Percentiles rank a stretch among this genome's conserved stretches.
phyloP scores from a whole-genome alignment of 2,329 filamentous ascomycete genomes.

The Zarea fungicola region DNA sequence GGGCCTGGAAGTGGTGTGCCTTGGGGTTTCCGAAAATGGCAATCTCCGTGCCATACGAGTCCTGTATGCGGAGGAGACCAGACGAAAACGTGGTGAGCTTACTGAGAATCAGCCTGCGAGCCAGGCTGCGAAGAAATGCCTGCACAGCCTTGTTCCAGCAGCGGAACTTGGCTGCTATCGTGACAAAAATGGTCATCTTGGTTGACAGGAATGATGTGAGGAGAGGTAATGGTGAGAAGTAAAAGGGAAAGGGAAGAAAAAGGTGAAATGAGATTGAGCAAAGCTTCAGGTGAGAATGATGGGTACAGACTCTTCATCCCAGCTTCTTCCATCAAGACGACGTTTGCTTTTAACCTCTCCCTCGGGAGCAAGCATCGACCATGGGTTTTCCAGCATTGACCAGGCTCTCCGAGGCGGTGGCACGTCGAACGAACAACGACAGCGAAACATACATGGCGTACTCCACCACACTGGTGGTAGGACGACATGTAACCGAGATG shows the following conservation, averaged over 20 bases:
- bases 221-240: background rate
- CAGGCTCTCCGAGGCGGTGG: too few relatives aligned
- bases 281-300: too few relatives aligned
- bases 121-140: background rate
- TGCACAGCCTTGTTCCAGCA: background rate
- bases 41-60: background rate
- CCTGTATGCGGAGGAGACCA: background rate
- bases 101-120: background rate
- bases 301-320: too few relatives aligned
- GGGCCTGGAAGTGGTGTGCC: background rate
- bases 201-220: background rate
- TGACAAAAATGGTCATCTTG: background rate
- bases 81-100: background rate
- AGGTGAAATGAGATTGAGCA: too few relatives aligned
- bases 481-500: background rate
- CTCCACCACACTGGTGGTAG: too few relatives aligned
- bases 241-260: background rate
- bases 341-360: too few relatives aligned
- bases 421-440: too few relatives aligned
- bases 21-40: slow-evolving; percentile 3
- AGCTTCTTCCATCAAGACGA: too few relatives aligned
- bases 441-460: too few relatives aligned
- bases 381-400: too few relatives aligned
- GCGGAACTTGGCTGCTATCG: background rate
- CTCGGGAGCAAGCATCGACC: too few relatives aligned